Evolutionary conservation across 2,329 filamentous ascomycete genomes (phyloP).

Genomic region (Clarireedia homoeocarpa): DNA sequence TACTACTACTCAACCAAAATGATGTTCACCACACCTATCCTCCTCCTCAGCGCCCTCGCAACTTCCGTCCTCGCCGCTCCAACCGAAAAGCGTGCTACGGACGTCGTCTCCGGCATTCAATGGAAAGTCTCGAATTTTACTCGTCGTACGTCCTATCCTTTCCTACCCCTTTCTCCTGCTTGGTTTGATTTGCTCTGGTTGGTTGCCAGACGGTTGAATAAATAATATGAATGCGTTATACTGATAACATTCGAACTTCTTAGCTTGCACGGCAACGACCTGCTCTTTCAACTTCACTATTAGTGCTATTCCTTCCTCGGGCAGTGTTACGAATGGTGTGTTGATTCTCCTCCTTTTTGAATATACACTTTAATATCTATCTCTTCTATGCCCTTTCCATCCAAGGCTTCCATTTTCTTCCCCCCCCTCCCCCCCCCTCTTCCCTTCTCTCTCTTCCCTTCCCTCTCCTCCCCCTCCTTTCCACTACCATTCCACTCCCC

Average conservation of each 20-base stretch:
- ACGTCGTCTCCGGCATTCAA: neutral
- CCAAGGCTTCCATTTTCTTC: no score
- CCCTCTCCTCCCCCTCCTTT: neutral
- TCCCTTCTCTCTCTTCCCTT: neutral
- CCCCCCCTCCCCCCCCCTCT: no score
- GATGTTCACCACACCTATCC: slow-evolving; percentile 7
- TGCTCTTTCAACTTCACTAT: slow-evolving; percentile 6
- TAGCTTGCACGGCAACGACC: neutral
- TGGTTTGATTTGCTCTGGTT: neutral
- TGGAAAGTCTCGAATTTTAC: slow-evolving; percentile 12
- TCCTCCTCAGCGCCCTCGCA: slow-evolving; percentile 1
- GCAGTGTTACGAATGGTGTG: neutral
- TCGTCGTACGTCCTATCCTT: slow-evolving; percentile 3
- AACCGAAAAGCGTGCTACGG: neutral
- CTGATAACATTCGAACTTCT: neutral
- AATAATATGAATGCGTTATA: neutral
- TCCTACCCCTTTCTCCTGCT: neutral
- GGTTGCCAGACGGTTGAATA: neutral
- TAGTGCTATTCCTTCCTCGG: neutral
- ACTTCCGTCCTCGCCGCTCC: neutral
- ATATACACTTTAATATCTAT: neutral
- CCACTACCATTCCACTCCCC: neutral
- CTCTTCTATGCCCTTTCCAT: neutral
- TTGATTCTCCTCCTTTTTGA: neutral
- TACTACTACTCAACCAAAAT: neutral